Evolutionary conservation across 257 asterid genomes (phyloP), one percentile per base, ranked within the genome.

Genomic region (Solanum chmielewskii): DNA sequence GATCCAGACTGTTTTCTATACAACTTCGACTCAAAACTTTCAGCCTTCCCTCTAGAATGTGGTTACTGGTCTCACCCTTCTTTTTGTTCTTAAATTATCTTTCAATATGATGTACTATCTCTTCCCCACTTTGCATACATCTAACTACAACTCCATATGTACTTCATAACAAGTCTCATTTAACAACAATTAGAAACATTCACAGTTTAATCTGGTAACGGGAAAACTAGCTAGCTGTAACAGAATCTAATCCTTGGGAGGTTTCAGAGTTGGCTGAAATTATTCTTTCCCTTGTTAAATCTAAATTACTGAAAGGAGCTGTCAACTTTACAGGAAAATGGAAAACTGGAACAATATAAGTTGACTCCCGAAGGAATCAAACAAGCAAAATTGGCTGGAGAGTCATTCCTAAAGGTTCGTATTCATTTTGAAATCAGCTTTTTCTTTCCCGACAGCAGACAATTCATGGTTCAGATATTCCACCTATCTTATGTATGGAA

Each of bases 381-480:
- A 56, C 99, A 97, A 91, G 99, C 98, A 85, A 93, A 93, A 78
- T 87, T 89, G 85, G 98, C 98, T 33, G 98, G 98, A 73, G 92
- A 94, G 73, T 91, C 93, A 42, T 94, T 94, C 90, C 94, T 92
- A 86, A 91, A 92, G 98, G 99, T 89, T 87, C 85, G 83, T 89
- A 68, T 35, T 85, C 80, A 59, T 2, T n/a, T 47, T 21, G 41
- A 25, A 73, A 20, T 71, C 9, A 25, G 9, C 11, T 83, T 88
- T 74, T 45, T 42, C 15, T 56, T 66, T 25, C 33, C 62, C 45
- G 42, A 49, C 56, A 20, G 62, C 73, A 60, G 77, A 29, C 59
- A 75, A 13, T 9, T 69, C 29, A 44, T 52, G 56, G n/a, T 33
- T 35, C 45, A 27, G 59, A 62, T 59, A 78, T 49, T 82, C 52